These are phyloP conservation scores for Lentinula guzmanii DNA, from an alignment of 768 basidiomycete genomes.

Conservation along the genomic window DNA sequence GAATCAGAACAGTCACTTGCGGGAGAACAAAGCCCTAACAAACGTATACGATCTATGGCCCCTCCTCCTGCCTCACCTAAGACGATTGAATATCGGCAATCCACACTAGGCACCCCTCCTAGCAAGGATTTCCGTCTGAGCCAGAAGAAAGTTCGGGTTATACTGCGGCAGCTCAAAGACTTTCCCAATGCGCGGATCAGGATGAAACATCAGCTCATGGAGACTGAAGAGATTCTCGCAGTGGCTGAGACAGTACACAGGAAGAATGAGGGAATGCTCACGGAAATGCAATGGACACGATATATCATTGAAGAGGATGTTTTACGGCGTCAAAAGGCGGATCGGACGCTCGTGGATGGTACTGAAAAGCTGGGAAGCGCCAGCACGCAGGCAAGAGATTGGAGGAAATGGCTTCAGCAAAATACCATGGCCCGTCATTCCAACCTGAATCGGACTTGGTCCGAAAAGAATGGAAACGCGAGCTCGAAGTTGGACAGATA, in stretches of 20 bases:
- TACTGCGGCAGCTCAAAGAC: not conserved
- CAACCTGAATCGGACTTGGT: too few relatives aligned
- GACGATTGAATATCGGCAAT: not conserved
- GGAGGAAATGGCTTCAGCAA: not conserved
- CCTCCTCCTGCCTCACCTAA: not conserved
- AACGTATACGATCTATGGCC: not conserved
- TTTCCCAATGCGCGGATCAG: not conserved
- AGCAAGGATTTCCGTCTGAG: not conserved
- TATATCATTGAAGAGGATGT: slow-evolving; percentile 4
- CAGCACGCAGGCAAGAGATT: not conserved
- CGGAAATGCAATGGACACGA: not conserved
- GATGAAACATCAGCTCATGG: not conserved
- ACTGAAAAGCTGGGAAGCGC: not conserved
- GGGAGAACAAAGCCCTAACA: not conserved
- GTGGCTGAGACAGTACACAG: not conserved
- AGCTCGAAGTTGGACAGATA: too few relatives aligned
- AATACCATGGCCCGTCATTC: not conserved
- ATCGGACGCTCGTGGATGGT: not conserved
- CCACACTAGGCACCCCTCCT: too few relatives aligned
- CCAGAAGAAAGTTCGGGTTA: not conserved
- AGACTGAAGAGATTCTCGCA: not conserved
- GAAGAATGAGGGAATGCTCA: not conserved
- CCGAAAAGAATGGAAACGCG: too few relatives aligned
- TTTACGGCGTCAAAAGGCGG: not conserved
- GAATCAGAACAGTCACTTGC: not conserved